Evolutionary conservation across 495 filamentous ascomycete species (phyloP).

Genomic region (Penicillium dipodomyicola): DNA sequence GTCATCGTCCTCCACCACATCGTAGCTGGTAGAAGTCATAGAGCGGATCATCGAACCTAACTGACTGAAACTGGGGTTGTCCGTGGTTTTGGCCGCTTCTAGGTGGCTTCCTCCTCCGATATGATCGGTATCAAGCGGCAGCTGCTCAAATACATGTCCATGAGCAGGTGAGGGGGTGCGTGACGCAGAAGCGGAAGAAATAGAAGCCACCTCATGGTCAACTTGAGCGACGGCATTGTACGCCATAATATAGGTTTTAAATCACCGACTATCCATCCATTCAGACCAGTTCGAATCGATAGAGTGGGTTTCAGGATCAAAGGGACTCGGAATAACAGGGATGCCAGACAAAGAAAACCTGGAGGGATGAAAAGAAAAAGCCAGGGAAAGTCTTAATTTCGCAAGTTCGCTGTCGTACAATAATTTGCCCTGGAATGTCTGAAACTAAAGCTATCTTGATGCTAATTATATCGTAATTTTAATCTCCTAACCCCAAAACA

Average conservation of each 20-base stretch:
- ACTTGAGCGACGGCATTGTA: slow-evolving; percentile 48
- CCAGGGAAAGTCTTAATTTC: slow-evolving; percentile 5
- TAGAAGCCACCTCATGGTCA: slow-evolving; percentile 41
- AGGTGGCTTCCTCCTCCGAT: slow-evolving; percentile 24
- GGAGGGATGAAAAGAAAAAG: slow-evolving; percentile 1
- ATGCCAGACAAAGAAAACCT: slow-evolving; percentile 1
- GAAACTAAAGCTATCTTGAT: background rate
- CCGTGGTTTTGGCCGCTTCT: slow-evolving; percentile 26
- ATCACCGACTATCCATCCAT: slow-evolving; percentile 11
- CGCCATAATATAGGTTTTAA: slow-evolving; percentile 35
- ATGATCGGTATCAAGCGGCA: slow-evolving; percentile 30
- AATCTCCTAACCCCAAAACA: background rate
- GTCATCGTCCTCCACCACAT: slow-evolving; percentile 48
- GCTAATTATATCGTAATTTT: slow-evolving; percentile 3
- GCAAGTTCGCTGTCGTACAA: slow-evolving; percentile 4
- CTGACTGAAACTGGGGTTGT: slow-evolving; percentile 26
- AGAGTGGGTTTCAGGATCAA: background rate
- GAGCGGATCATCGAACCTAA: slow-evolving; percentile 44
- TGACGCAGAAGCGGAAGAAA: slow-evolving; percentile 38
- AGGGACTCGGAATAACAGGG: slow-evolving; percentile 6
- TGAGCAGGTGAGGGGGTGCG: slow-evolving; percentile 30
- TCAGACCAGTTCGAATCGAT: slow-evolving; percentile 6
- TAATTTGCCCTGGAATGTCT: slow-evolving; percentile 6
- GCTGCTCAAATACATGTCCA: slow-evolving; percentile 28
- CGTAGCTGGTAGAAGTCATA: slow-evolving; percentile 44